A percentile compares a stretch with the other conserved stretches of the same genome.
Conservation (phyloP, 495 filamentous ascomycete species). For the Bathelium albidoporum region DNA sequence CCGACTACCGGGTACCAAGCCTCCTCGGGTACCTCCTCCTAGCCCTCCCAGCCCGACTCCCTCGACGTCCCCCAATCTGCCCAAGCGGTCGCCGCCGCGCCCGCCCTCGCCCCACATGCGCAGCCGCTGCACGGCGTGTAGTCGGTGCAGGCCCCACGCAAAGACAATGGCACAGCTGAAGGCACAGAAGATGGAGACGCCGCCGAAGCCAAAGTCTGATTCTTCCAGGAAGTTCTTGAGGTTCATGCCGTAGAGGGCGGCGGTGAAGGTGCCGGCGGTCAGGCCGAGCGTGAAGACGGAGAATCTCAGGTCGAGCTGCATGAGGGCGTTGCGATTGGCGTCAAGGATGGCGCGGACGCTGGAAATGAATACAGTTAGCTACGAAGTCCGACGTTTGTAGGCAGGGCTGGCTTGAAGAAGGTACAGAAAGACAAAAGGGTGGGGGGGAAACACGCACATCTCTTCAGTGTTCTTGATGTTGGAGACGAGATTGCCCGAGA, state of each 20-base stretch:
- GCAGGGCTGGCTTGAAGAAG: no score
- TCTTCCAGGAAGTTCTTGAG: slow-evolving; percentile 98
- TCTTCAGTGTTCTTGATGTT: slow-evolving; percentile 97
- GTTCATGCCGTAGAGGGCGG: slow-evolving; percentile 98
- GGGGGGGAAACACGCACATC: slow-evolving; percentile 51
- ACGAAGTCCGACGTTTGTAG: slow-evolving; percentile 7
- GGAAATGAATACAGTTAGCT: neutral
- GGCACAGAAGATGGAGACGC: slow-evolving; percentile 53
- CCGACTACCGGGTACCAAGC: neutral
- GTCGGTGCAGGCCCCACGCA: slow-evolving; percentile 70
- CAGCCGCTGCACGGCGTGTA: slow-evolving; percentile 78
- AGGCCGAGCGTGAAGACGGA: slow-evolving; percentile 88
- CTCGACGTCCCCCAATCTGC: neutral
- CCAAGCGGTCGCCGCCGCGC: neutral
- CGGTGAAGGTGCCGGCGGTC: slow-evolving; percentile 84
- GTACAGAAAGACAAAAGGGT: neutral
- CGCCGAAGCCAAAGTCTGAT: slow-evolving; percentile 76
- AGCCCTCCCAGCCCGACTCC: neutral
- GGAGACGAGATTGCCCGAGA: slow-evolving; percentile 83
- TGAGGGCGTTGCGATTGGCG: slow-evolving; percentile 94
- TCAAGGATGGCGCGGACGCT: slow-evolving; percentile 96
- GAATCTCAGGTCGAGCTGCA: slow-evolving; percentile 95
- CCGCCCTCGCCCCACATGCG: slow-evolving; percentile 56
- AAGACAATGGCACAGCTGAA: slow-evolving; percentile 42
- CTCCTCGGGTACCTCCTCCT: neutral